Evolutionary conservation across 805 yeast genomes (phyloP).

Genomic region (Pichia thaimueangensis): DNA sequence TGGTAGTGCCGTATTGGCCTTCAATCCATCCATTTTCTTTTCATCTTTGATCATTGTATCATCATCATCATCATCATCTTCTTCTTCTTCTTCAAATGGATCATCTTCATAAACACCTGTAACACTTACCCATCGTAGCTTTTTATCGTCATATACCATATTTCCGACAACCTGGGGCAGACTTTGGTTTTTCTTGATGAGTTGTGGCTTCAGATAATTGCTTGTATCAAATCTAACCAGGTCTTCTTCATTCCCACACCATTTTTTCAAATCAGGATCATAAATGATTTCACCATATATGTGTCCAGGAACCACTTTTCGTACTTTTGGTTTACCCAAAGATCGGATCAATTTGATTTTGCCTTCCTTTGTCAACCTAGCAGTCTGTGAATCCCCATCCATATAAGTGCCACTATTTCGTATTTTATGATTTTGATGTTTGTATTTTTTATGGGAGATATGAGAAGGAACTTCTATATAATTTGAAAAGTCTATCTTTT

Average conservation of each 20-base stretch:
- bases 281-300: slow-evolving; percentile 42
- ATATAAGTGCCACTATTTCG: not conserved
- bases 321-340: slow-evolving; percentile 22
- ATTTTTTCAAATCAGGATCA: slow-evolving; percentile 43
- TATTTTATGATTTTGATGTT: not conserved
- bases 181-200: slow-evolving; percentile 1
- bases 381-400: slow-evolving; percentile 9
- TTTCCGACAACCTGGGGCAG: slow-evolving; percentile 39
- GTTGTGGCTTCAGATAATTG: slow-evolving; percentile 27
- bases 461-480: slow-evolving; percentile 22
- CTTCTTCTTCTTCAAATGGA: slow-evolving; percentile 47
- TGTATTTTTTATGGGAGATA: not conserved
- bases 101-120: slow-evolving; percentile 36
- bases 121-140: slow-evolving; percentile 52
- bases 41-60: not conserved
- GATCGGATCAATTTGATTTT: slow-evolving; percentile 27
- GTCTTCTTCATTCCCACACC: slow-evolving; percentile 66
- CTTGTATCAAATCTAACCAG: slow-evolving; percentile 42
- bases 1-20: slow-evolving; percentile 17
- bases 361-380: slow-evolving; percentile 27
- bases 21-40: not conserved
- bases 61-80: slow-evolving; percentile 37
- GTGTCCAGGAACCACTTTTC: slow-evolving; percentile 26
- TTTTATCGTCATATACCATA: slow-evolving; percentile 56
- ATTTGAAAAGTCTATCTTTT: slow-evolving; percentile 23